Evolutionary conservation across 2,329 filamentous ascomycete species (phyloP), one percentile per base, ranked within the genome.

Genomic region (Clarireedia sp.): DNA sequence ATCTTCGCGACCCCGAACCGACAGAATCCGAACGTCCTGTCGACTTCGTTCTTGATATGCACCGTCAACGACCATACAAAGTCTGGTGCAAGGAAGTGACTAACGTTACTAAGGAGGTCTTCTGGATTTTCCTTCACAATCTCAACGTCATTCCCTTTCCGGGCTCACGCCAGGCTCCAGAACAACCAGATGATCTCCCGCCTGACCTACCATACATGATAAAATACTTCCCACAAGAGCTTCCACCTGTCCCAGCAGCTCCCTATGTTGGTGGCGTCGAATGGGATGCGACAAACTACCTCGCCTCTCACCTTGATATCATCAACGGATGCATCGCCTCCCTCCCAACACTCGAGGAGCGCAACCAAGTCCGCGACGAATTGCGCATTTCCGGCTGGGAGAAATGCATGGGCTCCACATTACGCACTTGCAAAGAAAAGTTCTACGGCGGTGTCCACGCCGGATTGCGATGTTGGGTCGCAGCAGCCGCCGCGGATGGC

Each of bases 41-140:
- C 7, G 84, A 84, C 2, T 97, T 97, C 68, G 90, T 97, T 47
- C 75, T 92, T 21, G 88, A 91, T 58, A 97, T 97, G 83, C 86
- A 88, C 63, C 84, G 86, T 37, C 82, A 90, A 49, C 82, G 92
- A 0, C 92, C 92, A 0, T 99, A 96, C 70, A 87, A 90, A 36
- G 81, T 95, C 2, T 99, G 92, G 92, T 90, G 86, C 72, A 94
- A 91, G 70, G 94, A 99, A 72, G 83, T 92, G 17, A 85, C 86
- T 57, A 91, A 88, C 64, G 92, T 97, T 48, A 96, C 91, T 43
- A 96, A 96, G 71, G 92, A 99, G 70, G 92, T 97, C 26, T 99
- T 99, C 69, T 99, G 92, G 92, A 97, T 97, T 68, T 99, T 97
- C 74, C 78, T 97, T 53, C 92, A 97, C 71, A 88, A 95, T 63